These are phyloP conservation scores for Ustilago trichophora DNA, from an alignment of 1,284 basidiomycete species.

Conservation along the genomic window DNA sequence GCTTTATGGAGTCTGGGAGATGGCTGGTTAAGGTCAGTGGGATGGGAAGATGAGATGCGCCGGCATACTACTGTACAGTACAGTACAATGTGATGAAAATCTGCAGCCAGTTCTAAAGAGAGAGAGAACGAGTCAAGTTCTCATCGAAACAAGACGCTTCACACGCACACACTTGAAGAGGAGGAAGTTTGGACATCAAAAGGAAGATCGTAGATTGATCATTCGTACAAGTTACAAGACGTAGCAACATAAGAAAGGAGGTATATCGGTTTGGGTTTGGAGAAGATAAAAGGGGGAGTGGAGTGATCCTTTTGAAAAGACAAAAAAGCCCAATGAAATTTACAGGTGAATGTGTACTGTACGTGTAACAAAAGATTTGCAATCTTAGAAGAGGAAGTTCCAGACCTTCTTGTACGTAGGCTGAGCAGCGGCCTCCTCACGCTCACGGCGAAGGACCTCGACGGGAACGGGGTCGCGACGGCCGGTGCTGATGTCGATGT, in stretches of 20 bases:
- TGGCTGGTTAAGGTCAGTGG: no score
- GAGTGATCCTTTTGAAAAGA: no score
- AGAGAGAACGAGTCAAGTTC: no score
- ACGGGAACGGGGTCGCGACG: conserved; percentile 55
- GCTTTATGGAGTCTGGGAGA: no score
- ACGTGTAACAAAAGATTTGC: not conserved
- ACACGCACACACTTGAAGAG: not conserved
- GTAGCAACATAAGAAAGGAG: conserved; percentile 1
- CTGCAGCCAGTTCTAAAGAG: no score
- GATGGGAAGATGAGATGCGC: no score
- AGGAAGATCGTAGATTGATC: no score
- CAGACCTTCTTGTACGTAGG: conserved; percentile 53
- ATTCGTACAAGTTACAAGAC: not conserved
- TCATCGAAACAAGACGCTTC: no score
- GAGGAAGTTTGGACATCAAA: not conserved
- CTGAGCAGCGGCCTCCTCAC: conserved; percentile 49
- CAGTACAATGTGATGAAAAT: no score
- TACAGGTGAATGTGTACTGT: not conserved
- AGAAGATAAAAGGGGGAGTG: no score
- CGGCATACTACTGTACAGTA: no score
- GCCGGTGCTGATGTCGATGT: conserved; percentile 63
- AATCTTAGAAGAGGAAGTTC: conserved; percentile 51
- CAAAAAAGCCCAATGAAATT: conserved; percentile 3
- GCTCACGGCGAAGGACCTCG: conserved; percentile 60
- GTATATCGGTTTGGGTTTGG: no score